Evolutionary conservation across 352 stramenopile species (phyloP), one percentile per base, ranked within the genome.

Genomic region (Phytophthora meadii): DNA sequence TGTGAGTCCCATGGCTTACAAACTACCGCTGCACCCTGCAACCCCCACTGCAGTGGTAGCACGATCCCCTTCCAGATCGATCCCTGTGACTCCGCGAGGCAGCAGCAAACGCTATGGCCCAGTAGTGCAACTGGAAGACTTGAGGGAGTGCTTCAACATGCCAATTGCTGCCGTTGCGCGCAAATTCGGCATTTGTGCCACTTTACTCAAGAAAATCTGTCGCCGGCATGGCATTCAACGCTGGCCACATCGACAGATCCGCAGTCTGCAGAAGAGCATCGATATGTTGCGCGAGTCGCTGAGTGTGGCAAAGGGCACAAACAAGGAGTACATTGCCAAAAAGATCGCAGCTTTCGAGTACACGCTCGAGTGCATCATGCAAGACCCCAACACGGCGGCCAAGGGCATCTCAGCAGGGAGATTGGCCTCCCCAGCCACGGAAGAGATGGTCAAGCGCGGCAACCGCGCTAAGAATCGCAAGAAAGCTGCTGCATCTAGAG

Each of bases 171-270:
- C 79, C 0, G 87, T 95, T 32, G 84, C 84, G 32, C 84, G 82
- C 49, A 87, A 92, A 63, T 93, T 94, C 62, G 87, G 87, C 41
- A 93, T 94, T 70, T 94, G 87, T 57, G 86, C 82, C n/a, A 94
- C 87, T 30, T 61, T 93, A 27, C 71, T 94, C 57, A 94, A 94
- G 73, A 93, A 93, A 68, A 92, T 92, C 55, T 95, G 87, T 50
- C 78, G 87, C 2, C 84, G 84, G 30, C 79, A 93, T 47, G 84
- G 84, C 41, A 95, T 95, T 65, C 84, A 92, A 56, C 81, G 87
- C 32, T 95, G 87, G 87, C 87, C 87, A 11, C 85, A 93, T 59
- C 84, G 84, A 19, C 87, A 95, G 70, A 93, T 95, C 70, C 83
- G 84, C 30, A 88, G 75, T 41, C 56, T 94, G 41, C 81, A 92